A percentile compares a stretch with the other conserved stretches of the same genome.
Conservation (phyloP, 371 early-diverging fungal genomes). For the Nematocida major region DNA sequence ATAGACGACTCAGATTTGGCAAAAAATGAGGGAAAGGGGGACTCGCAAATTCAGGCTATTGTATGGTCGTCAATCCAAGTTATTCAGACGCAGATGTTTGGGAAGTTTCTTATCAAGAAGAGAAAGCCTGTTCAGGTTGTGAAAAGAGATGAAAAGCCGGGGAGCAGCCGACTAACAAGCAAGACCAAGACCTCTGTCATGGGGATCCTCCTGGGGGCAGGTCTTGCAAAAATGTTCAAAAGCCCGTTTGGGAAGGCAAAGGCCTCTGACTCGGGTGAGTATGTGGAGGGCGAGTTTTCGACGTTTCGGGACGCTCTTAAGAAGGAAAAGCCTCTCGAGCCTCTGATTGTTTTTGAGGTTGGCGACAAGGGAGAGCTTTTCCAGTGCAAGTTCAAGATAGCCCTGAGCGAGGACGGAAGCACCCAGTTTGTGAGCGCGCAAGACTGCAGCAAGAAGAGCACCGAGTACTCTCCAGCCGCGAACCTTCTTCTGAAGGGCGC, state of each 20-base stretch:
- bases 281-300: constrained; percentile 28
- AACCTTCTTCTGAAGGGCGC: background rate
- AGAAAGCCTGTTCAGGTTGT: background rate
- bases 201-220: background rate
- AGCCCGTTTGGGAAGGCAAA: background rate
- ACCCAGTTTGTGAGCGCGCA: background rate
- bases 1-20: background rate
- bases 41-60: background rate
- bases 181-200: background rate
- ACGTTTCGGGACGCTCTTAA: background rate
- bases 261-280: background rate
- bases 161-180: background rate
- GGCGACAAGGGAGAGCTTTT: background rate
- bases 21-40: background rate
- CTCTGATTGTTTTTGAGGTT: background rate
- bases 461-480: background rate
- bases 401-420: background rate
- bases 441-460: background rate
- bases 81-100: constrained; percentile 3
- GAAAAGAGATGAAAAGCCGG: background rate
- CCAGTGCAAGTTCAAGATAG: constrained; percentile 16
- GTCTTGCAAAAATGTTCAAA: constrained; percentile 6
- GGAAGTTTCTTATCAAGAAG: background rate
- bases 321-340: constrained; percentile 1
- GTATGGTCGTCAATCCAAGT: background rate